These are phyloP conservation scores for Coemansia sp. DNA, from an alignment of 192 early-diverging fungal species.

Conservation along the genomic window DNA sequence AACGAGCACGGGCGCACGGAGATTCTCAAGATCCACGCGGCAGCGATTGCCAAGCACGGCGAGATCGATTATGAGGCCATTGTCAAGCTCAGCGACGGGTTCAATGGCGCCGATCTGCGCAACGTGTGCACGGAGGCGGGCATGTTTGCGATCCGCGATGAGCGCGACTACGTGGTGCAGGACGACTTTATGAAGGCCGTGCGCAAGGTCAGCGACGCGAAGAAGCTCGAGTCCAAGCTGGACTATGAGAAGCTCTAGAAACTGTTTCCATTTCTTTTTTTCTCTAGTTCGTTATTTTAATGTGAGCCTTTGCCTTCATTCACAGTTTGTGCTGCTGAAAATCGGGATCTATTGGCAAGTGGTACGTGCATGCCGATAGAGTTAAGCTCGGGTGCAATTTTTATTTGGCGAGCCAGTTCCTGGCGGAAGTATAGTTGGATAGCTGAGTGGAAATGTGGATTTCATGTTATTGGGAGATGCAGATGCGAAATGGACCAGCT, in stretches of 20 bases:
- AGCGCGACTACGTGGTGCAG: conserved; percentile 95
- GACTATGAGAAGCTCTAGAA: conserved; percentile 80
- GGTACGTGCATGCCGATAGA: too few relatives aligned
- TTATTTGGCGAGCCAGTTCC: too few relatives aligned
- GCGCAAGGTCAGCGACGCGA: conserved; percentile 94
- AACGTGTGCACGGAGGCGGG: conserved; percentile 99
- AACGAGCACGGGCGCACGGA: conserved; percentile 97
- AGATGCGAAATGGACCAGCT: too few relatives aligned
- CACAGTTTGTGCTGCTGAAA: too few relatives aligned
- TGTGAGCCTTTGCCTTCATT: too few relatives aligned
- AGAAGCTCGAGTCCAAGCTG: conserved; percentile 90
- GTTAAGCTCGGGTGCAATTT: too few relatives aligned
- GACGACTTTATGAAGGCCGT: conserved; percentile 99
- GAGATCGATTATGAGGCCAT: conserved; percentile 99
- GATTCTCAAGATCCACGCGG: conserved; percentile 96
- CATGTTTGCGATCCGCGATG: conserved; percentile 99
- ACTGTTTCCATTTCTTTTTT: neutral
- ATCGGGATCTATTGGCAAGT: too few relatives aligned
- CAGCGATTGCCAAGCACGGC: conserved; percentile 89
- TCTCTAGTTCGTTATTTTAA: neutral
- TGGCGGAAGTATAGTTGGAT: too few relatives aligned
- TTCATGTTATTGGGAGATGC: too few relatives aligned
- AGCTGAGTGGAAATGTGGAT: too few relatives aligned
- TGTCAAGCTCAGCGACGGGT: conserved; percentile 95
- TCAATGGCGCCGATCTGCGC: conserved; percentile 98